Evolutionary conservation across 495 filamentous ascomycete genomes (phyloP), one percentile per base, ranked within the genome.

Genomic region (Trichoderma asperelloides): DNA sequence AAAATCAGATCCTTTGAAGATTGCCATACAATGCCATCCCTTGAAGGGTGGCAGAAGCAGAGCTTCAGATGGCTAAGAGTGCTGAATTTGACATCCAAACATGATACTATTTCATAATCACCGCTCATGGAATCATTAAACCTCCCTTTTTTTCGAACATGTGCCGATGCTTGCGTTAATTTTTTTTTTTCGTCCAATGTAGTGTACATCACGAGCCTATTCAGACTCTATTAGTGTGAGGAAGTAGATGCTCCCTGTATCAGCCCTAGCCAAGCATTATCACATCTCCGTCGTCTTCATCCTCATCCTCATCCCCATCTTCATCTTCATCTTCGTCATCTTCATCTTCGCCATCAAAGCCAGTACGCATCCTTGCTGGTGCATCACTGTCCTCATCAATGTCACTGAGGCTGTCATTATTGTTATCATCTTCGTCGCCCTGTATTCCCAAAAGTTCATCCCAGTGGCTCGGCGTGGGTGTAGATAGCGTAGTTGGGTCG

Each of bases 401-500:
- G 27, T 65, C 43, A 11, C 49, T 30, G 28, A 49, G 13, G 27
- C 64, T 47, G 6, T 41, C 40, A 28, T 21, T 37, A 25, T 41
- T 21, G 27, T 21, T 49, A 0, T 60, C 49, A 27, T 65, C 64
- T 23, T 30, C 64, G 13, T 65, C 39, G 4, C 27, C 64, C 25
- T 64, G 62, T 6, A n/a, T 25, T 16, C 43, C 43, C 8, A 23
- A 33, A 7, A 77, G 43, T 23, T 76, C 74, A 5, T 71, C 70
- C 74, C 75, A 77, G 4, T 49, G 71, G 13, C 21, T 60, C 25
- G 75, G 75, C 1, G 75, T 77, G 28, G 75, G 74, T 49, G 70
- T 74, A 13, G 75, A 77, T 41, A 73, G 45, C 40, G 64, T 69
- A 43, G 27, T 45, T 28, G 27, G 16, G 28, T 45, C 64, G 40